These are phyloP conservation scores for Pleurotus tuoliensis DNA, from an alignment of 768 basidiomycete species.

Conservation along the genomic window DNA sequence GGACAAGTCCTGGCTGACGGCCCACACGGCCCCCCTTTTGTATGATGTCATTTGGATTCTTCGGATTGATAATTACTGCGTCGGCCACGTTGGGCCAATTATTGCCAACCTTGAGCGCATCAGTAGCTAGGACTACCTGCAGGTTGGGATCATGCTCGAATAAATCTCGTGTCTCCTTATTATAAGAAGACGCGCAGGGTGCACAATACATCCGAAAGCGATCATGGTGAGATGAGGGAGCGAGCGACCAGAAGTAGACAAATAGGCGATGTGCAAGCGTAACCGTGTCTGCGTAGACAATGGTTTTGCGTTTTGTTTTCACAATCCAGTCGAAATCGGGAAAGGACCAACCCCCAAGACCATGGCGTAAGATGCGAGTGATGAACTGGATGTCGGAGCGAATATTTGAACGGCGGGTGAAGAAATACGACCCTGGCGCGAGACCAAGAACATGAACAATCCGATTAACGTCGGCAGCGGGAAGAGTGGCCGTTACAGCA, in stretches of 20 bases:
- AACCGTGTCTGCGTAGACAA: conserved; percentile 26
- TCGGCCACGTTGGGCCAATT: background rate
- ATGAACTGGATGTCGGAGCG: conserved; percentile 22
- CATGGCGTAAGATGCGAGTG: conserved; percentile 15
- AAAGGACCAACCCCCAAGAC: conserved; percentile 15
- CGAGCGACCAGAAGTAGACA: conserved; percentile 15
- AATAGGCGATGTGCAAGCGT: conserved; percentile 17
- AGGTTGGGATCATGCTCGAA: background rate
- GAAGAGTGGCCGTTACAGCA: conserved; percentile 3
- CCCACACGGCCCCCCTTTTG: background rate
- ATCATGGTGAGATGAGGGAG: background rate
- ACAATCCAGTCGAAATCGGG: conserved; percentile 24
- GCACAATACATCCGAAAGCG: background rate
- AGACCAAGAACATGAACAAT: conserved; percentile 20
- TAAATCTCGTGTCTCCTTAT: background rate
- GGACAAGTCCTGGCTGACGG: background rate
- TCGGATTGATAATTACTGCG: background rate
- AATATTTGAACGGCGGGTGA: conserved; percentile 17
- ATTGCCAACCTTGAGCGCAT: background rate
- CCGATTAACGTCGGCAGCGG: background rate
- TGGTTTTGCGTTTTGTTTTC: conserved; percentile 11
- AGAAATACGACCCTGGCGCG: conserved; percentile 10
- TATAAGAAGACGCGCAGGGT: background rate
- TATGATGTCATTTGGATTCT: background rate
- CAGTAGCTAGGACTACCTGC: background rate